Base-by-base conservation (phyloP, 179 eudicot species). In the Camellia oleifera region DNA sequence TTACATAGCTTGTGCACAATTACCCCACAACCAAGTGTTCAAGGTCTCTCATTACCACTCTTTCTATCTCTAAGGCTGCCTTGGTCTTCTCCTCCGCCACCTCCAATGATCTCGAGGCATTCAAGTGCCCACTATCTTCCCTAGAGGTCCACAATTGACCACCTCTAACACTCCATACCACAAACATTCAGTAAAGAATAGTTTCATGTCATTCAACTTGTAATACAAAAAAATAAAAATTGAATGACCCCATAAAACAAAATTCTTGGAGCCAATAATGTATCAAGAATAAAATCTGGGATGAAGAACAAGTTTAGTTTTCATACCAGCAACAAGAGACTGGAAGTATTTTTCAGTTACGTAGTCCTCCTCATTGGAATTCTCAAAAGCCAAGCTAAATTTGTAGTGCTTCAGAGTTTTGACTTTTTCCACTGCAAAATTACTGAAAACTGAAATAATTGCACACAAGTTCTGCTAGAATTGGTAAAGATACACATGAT, bases 301-400 rank as follows among this genome's bases (percentile, higher is more conserved):
- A 56, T 40, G 7, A 48, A 7, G 64, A n/a, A 6, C 5, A 45
- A 63, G 60, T 46, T 17, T 54, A 65, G 76, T n/a, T 56, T 74
- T 26, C 76, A 81, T 94, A 95, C 99, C 99, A 81, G 99, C 96
- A 76, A 95, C 99, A 75, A 95, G 99, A 69, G 99, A 95, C 87
- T 95, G 99, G 82, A 95, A 95, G 85, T 88, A 95, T 79, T 95
- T 95, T 81, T 95, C 99, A 46, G 99, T 95, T 46, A 95, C 99
- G 83, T 95, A 95, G 78, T 95, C 99, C 87, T 95, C 98, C 89
- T 94, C 99, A 58, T 94, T 94, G 18, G 98, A 92, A 80, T 95
- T 95, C 87, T 95, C 99, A 83, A 95, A 95, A 75, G 99, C 98
- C 91, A 95, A 85, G 88, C 99, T 95, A 76, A 95, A 95, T 83